phyloP scores from a whole-genome alignment of 2,329 filamentous ascomycete species.

The Colletotrichum costaricense region DNA sequence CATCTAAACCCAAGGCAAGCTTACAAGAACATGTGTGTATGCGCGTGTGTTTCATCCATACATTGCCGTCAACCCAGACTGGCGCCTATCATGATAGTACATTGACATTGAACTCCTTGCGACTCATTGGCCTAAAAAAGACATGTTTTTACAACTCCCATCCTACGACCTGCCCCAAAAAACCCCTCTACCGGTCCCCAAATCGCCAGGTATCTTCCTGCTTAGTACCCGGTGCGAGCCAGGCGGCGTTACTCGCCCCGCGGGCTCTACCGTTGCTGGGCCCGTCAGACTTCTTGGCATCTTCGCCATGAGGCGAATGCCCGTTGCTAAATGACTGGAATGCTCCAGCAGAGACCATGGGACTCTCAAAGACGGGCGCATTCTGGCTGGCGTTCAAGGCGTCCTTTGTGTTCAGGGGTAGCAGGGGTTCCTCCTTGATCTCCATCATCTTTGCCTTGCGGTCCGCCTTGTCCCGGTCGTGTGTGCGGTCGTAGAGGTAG shows the following conservation, averaged over 20 bases:
- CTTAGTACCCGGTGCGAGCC: conserved; percentile 83
- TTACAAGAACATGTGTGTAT: neutral
- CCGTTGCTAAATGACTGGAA: conserved; percentile 56
- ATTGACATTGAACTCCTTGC: conserved; percentile 23
- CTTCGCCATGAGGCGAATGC: conserved; percentile 54
- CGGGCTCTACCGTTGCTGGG: conserved; percentile 52
- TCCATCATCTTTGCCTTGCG: conserved; percentile 78
- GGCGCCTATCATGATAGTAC: conserved; percentile 26
- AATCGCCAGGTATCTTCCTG: conserved; percentile 85
- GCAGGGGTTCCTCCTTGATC: conserved; percentile 63
- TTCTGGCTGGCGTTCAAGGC: conserved; percentile 45
- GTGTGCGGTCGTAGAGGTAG: conserved; percentile 95
- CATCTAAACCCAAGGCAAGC: neutral
- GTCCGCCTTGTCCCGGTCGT: conserved; percentile 88
- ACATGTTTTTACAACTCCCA: conserved; percentile 30
- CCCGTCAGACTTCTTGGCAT: conserved; percentile 69
- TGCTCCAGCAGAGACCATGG: conserved; percentile 37
- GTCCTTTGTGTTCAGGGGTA: conserved; percentile 71
- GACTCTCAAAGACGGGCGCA: conserved; percentile 52
- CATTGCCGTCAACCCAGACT: neutral
- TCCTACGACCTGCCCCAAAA: neutral
- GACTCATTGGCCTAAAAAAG: neutral
- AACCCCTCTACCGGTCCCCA: conserved; percentile 46
- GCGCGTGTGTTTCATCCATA: conserved; percentile 10
- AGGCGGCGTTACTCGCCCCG: conserved; percentile 63